phyloP scores from a whole-genome alignment of 768 basidiomycete species.

The Suillus variegatus region DNA sequence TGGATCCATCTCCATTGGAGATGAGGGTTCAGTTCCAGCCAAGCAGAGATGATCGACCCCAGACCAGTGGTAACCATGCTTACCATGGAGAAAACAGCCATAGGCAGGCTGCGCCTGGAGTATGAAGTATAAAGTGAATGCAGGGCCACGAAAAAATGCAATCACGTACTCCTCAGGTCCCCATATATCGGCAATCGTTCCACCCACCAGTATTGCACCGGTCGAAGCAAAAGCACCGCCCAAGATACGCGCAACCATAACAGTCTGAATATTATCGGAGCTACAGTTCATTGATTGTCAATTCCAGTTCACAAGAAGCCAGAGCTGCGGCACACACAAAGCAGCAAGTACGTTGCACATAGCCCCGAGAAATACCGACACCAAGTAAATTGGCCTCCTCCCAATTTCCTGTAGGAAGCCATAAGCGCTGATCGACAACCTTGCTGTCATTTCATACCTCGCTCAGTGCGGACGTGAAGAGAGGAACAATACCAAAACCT shows the following conservation, averaged over 20 bases:
- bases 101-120: conserved; percentile 67
- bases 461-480: conserved; percentile 66
- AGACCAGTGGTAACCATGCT: conserved; percentile 65
- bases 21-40: conserved; percentile 59
- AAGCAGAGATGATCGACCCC: conserved; percentile 64
- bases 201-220: conserved; percentile 68
- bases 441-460: conserved; percentile 44
- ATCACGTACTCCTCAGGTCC: conserved; percentile 50
- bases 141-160: conserved; percentile 29
- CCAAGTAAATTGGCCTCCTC: conserved; percentile 57
- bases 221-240: conserved; percentile 68
- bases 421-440: not conserved
- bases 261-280: conserved; percentile 50
- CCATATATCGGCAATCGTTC: conserved; percentile 72
- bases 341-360: conserved; percentile 42
- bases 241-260: conserved; percentile 61
- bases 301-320: not conserved
- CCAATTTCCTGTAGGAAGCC: conserved; percentile 49
- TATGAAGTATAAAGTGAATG: not conserved
- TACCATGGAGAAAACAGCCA: conserved; percentile 66
- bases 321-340: conserved; percentile 17
- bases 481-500: conserved; percentile 63
- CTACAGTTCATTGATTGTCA: conserved; percentile 19
- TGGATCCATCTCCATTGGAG: conserved; percentile 82
- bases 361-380: conserved; percentile 44